Evolutionary conservation across 805 yeast genomes (phyloP).

Genomic region (Saturnispora gosingensis): DNA sequence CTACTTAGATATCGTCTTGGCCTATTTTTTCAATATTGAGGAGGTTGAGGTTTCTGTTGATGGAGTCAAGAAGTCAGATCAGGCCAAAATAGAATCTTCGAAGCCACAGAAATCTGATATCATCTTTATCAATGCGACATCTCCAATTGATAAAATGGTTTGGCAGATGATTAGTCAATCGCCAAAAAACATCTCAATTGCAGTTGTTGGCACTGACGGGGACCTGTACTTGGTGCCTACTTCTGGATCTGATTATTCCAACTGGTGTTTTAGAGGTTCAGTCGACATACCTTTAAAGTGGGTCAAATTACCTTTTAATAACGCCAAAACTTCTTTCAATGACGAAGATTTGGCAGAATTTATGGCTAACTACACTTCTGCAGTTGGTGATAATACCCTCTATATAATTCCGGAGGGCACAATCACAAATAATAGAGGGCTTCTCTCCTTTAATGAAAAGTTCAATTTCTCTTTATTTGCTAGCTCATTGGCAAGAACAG

Average conservation of each 20-base stretch:
- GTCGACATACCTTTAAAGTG: not conserved
- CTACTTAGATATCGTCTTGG: constrained; percentile 17
- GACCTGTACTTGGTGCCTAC: constrained; percentile 5
- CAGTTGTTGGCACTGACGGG: constrained; percentile 15
- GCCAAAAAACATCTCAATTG: constrained; percentile 11
- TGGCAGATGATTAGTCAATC: constrained; percentile 14
- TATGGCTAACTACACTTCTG: not conserved
- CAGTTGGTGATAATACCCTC: constrained; percentile 25
- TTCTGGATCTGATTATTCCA: constrained; percentile 1
- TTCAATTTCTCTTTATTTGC: constrained; percentile 15
- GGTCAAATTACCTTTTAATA: not conserved
- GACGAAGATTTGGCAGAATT: constrained; percentile 6
- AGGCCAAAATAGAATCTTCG: constrained; percentile 22
- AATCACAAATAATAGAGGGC: constrained; percentile 70
- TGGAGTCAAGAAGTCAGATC: constrained; percentile 39
- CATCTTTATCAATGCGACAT: constrained; percentile 45
- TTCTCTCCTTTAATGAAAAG: constrained; percentile 44
- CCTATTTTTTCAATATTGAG: constrained; percentile 28
- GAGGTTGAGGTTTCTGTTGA: constrained; percentile 31
- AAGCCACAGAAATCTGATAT: constrained; percentile 39
- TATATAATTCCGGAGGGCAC: constrained; percentile 74
- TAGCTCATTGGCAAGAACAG: constrained; percentile 6
- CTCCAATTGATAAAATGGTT: constrained; percentile 49
- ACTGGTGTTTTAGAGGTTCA: constrained; percentile 13
- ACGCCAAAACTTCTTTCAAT: constrained; percentile 1